A percentile compares a stretch with the other conserved stretches of the same genome.
phyloP scores from a whole-genome alignment of 148 eudicot genomes.

The Euryodendron excelsum region DNA sequence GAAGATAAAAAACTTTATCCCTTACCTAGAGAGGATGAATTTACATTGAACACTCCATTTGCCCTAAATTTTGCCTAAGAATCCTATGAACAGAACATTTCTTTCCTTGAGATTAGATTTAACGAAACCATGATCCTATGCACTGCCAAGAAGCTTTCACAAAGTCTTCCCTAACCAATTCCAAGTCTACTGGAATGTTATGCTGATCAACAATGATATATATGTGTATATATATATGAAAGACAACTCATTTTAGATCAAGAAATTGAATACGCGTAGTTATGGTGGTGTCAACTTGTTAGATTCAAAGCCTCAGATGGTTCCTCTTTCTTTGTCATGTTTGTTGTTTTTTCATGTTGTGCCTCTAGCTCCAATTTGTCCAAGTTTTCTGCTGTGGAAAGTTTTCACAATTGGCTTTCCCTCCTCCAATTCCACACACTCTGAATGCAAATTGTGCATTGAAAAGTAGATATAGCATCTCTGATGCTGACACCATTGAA shows the following conservation, averaged over 20 bases:
- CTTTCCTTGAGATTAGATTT: not conserved
- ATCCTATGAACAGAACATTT: not conserved
- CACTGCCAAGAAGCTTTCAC: not conserved
- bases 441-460: too few species aligned
- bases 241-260: not conserved
- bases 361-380: too few species aligned
- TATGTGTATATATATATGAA: not conserved
- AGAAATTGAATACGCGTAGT: not conserved
- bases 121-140: not conserved
- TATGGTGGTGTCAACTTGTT: not conserved
- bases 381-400: too few species aligned
- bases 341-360: not conserved
- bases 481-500: too few species aligned
- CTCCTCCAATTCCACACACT: too few species aligned
- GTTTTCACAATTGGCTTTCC: too few species aligned
- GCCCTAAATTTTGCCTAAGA: not conserved
- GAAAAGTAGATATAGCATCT: too few species aligned
- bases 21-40: not conserved
- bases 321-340: too few species aligned
- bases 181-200: not conserved
- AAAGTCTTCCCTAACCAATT: not conserved
- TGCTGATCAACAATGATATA: not conserved
- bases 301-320: too few species aligned
- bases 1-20: not conserved
- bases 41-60: not conserved